phyloP scores from a whole-genome alignment of 1,139 yeast species.

The Diutina ranongensis region DNA sequence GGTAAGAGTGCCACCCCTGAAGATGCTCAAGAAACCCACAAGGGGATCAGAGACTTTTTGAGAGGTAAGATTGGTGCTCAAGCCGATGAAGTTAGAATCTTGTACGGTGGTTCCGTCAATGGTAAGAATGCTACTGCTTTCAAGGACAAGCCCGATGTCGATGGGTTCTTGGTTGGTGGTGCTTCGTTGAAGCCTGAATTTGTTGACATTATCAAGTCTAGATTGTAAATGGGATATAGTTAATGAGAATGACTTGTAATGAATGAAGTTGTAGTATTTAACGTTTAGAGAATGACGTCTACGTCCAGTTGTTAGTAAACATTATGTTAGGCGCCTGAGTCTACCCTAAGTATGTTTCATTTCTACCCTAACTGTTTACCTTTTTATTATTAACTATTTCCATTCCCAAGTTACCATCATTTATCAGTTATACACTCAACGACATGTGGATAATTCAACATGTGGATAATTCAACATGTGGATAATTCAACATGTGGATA shows the following conservation, averaged over 20 bases:
- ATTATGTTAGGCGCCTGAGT: no score
- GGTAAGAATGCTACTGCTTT: conserved; percentile 88
- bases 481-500: no score
- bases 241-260: not conserved
- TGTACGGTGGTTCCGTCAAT: conserved; percentile 98
- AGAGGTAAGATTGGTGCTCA: conserved; percentile 1
- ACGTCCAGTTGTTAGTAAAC: no score
- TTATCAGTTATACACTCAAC: no score
- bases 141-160: conserved; percentile 88
- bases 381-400: no score
- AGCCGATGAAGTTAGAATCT: conserved; percentile 50
- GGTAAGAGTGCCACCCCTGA: conserved; percentile 98
- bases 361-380: no score
- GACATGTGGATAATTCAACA: no score
- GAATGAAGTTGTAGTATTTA: not conserved
- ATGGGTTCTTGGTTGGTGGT: conserved; percentile 99
- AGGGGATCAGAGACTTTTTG: conserved; percentile 11
- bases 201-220: conserved; percentile 86
- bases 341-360: no score
- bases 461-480: no score
- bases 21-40: conserved; percentile 94
- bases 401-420: no score
- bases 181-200: conserved; percentile 98
- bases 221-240: conserved; percentile 39
- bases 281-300: no score